Evolutionary conservation across 768 basidiomycete species (phyloP).

Genomic region (Gloeostereum incarnatum): DNA sequence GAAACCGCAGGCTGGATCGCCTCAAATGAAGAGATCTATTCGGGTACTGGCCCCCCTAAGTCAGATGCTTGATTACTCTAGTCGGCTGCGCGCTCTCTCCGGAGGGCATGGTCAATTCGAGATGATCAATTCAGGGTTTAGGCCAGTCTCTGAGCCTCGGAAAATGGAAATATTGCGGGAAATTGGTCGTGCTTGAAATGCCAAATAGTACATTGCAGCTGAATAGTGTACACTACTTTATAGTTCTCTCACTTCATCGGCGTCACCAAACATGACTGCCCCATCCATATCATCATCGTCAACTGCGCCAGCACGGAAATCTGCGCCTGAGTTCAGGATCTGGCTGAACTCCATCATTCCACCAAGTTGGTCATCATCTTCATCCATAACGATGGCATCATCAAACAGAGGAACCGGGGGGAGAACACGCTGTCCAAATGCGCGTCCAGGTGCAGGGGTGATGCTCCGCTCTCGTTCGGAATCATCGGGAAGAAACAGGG

Average conservation of each 20-base stretch:
- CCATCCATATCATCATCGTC: slow-evolving; percentile 73
- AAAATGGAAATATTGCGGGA: slow-evolving; percentile 68
- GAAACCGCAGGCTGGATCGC: slow-evolving; percentile 18
- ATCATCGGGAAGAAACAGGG: slow-evolving; percentile 68
- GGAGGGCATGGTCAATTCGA: slow-evolving; percentile 81
- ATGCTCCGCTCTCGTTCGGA: slow-evolving; percentile 28
- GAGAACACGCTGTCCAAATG: slow-evolving; percentile 15
- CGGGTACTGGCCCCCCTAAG: slow-evolving; percentile 71
- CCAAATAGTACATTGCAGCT: slow-evolving; percentile 6
- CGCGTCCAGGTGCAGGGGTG: slow-evolving; percentile 29
- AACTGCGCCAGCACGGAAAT: slow-evolving; percentile 44
- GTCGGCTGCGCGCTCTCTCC: slow-evolving; percentile 66
- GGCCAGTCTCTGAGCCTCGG: slow-evolving; percentile 48
- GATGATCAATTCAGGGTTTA: slow-evolving; percentile 73
- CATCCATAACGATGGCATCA: slow-evolving; percentile 24
- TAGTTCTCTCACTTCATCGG: slow-evolving; percentile 64
- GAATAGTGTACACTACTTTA: slow-evolving; percentile 15
- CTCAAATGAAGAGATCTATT: slow-evolving; percentile 53
- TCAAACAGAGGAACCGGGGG: slow-evolving; percentile 35
- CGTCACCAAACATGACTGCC: slow-evolving; percentile 70
- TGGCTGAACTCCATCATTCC: slow-evolving; percentile 76
- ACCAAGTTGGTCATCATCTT: slow-evolving; percentile 26
- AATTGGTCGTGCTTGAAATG: slow-evolving; percentile 57
- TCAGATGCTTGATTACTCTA: slow-evolving; percentile 74
- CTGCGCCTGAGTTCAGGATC: slow-evolving; percentile 47